These are phyloP conservation scores for Vicia faba DNA, from an alignment of 306 rosid species.

Conservation along the genomic window DNA sequence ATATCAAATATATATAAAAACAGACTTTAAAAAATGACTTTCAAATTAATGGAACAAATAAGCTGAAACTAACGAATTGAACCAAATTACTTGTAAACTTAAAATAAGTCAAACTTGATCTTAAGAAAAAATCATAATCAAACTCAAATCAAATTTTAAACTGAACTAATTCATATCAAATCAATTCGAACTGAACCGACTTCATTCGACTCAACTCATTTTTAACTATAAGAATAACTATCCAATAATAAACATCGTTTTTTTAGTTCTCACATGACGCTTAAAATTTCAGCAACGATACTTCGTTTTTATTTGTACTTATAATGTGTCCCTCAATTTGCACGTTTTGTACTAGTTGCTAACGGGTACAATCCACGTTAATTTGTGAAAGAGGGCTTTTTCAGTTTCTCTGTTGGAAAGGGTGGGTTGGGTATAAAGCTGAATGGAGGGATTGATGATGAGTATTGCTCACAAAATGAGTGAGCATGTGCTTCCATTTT, in stretches of 20 bases:
- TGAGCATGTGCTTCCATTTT: slow-evolving; percentile 47
- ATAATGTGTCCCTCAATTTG: neutral
- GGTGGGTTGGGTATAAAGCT: slow-evolving; percentile 27
- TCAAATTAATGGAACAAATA: too few species aligned
- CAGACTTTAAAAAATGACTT: too few species aligned
- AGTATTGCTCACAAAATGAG: slow-evolving; percentile 38
- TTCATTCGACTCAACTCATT: too few species aligned
- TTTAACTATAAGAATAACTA: too few species aligned
- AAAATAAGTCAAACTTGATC: too few species aligned
- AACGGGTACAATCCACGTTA: slow-evolving; percentile 2
- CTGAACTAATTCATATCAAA: too few species aligned
- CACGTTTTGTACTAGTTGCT: neutral
- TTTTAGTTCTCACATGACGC: neutral
- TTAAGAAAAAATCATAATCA: too few species aligned
- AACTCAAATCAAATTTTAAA: too few species aligned
- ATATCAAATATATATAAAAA: too few species aligned
- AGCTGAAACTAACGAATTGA: too few species aligned
- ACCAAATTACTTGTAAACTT: too few species aligned
- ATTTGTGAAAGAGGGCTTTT: neutral
- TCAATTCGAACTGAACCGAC: too few species aligned
- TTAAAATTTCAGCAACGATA: neutral
- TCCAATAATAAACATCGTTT: neutral
- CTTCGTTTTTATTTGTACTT: neutral
- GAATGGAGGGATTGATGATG: slow-evolving; percentile 22
- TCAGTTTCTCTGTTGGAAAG: neutral